Evolutionary conservation across 176 grass and related monocot species (phyloP), one percentile per base, ranked within the genome.

Genomic region (Triticum turgidum): DNA sequence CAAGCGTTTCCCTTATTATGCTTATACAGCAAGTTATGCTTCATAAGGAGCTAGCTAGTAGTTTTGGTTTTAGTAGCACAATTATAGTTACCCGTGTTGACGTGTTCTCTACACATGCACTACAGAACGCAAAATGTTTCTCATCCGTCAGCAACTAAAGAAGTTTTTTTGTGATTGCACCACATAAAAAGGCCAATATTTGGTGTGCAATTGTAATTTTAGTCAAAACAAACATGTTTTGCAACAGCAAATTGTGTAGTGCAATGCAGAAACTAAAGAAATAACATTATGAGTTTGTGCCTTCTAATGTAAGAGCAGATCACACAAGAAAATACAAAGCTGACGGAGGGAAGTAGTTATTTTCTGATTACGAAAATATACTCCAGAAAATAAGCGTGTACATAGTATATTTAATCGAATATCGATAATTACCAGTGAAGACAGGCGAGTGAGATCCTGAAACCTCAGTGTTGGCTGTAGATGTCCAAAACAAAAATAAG

Each of bases 401-500:
- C 32, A 58, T 21, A 21, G 14, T 25, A 52, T 74, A 85, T 64
- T 65, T 54, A 35, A 83, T 66, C 11, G 21, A 73, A 78, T 74
- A 63, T 78, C 70, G 69, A 56, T 52, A 61, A 87, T 91, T 91
- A 91, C 85, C 89, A 91, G 75, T 51, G 89, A 83, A 83, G 89
- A 90, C 59, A 90, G 65, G 66, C 74, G 74, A 73, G 89, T 83
- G 73, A 90, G 80, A 83, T 87, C 83, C 77, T 91, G 86, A 79
- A 91, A 91, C 81, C 77, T 77, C 86, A 88, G 77, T 34, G 80
- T 18, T 9, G 68, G 86, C 89, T 81, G 81, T 76, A 91, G 38
- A 82, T 81, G 80, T 82, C 66, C 72, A 88, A 9, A 82, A 34
- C 70, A 82, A 37, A 62, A 65, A 91, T 84, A 78, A 87, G 82